Conservation (phyloP, 768 basidiomycete genomes). For the Serendipita indica region DNA sequence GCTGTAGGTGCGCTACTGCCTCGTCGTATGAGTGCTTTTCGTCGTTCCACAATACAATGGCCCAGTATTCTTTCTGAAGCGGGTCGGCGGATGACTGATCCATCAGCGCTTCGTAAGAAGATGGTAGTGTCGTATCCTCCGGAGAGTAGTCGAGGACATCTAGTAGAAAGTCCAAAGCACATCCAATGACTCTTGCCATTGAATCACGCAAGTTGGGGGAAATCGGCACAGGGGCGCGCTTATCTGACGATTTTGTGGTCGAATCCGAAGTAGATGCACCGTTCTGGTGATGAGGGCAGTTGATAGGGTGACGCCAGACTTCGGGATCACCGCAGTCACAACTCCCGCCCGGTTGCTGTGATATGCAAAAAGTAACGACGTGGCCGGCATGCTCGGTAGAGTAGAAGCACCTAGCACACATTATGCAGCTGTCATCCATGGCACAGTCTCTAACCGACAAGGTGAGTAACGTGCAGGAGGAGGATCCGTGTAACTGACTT, state of each 20-base stretch:
- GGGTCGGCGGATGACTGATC: slow-evolving; percentile 65
- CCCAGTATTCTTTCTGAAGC: slow-evolving; percentile 63
- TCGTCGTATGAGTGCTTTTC: slow-evolving; percentile 93
- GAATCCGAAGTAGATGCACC: slow-evolving; percentile 20
- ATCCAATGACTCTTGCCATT: slow-evolving; percentile 57
- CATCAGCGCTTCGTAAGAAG: slow-evolving; percentile 52
- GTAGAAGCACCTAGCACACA: slow-evolving; percentile 83
- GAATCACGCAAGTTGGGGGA: slow-evolving; percentile 51
- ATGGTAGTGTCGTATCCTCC: slow-evolving; percentile 55
- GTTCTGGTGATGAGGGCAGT: slow-evolving; percentile 57
- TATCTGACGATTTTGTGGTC: slow-evolving; percentile 3
- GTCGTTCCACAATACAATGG: slow-evolving; percentile 87
- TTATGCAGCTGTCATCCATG: slow-evolving; percentile 74
- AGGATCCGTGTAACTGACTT: slow-evolving; percentile 42
- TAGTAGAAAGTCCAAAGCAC: slow-evolving; percentile 69
- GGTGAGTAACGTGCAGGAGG: background rate
- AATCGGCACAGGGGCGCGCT: slow-evolving; percentile 36
- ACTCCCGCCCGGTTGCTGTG: slow-evolving; percentile 80
- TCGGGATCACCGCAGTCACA: slow-evolving; percentile 92
- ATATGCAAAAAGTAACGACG: slow-evolving; percentile 86
- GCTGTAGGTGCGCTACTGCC: slow-evolving; percentile 52
- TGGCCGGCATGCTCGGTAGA: slow-evolving; percentile 75
- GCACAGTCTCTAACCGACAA: slow-evolving; percentile 61
- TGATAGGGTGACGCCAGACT: slow-evolving; percentile 58
- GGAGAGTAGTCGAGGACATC: slow-evolving; percentile 72